These are phyloP conservation scores for Pythium pectinolyticum DNA, from an alignment of 352 stramenopile genomes.

Conservation along the genomic window DNA sequence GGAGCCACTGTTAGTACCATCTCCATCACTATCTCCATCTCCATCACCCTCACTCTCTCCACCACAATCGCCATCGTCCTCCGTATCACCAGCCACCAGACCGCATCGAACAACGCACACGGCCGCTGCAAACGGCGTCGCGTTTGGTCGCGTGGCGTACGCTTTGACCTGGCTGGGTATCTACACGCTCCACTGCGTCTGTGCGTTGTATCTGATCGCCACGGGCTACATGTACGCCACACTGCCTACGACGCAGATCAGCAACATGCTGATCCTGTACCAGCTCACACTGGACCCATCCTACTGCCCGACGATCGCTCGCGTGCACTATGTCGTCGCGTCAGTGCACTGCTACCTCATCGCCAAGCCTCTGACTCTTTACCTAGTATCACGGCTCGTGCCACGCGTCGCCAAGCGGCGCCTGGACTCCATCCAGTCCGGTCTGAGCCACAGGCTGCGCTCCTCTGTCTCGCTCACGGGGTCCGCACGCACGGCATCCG, in stretches of 20 bases:
- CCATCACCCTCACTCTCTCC: no score
- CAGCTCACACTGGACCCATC: conserved; percentile 1
- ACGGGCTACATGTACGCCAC: neutral
- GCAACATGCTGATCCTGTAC: neutral
- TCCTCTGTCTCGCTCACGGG: neutral
- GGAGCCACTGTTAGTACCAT: no score
- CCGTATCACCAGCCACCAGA: no score
- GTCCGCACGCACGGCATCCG: neutral
- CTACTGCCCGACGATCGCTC: neutral
- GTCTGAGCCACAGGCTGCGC: no score
- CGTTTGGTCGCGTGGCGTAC: neutral
- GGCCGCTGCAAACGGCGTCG: no score
- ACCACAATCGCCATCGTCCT: no score
- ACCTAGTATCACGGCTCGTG: neutral
- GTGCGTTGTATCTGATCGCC: neutral
- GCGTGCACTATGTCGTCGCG: conserved; percentile 1
- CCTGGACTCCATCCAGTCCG: neutral
- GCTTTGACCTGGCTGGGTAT: neutral
- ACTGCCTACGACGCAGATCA: neutral
- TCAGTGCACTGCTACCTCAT: neutral
- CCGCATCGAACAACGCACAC: no score
- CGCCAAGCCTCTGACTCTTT: neutral
- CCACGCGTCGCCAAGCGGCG: neutral
- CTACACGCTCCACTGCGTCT: conserved; percentile 5
- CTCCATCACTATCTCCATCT: no score